Percentiles rank a stretch among this genome's conserved stretches.
Evolutionary conservation across 805 yeast species (phyloP).

Genomic region (Pichia rugopelliculosa): DNA sequence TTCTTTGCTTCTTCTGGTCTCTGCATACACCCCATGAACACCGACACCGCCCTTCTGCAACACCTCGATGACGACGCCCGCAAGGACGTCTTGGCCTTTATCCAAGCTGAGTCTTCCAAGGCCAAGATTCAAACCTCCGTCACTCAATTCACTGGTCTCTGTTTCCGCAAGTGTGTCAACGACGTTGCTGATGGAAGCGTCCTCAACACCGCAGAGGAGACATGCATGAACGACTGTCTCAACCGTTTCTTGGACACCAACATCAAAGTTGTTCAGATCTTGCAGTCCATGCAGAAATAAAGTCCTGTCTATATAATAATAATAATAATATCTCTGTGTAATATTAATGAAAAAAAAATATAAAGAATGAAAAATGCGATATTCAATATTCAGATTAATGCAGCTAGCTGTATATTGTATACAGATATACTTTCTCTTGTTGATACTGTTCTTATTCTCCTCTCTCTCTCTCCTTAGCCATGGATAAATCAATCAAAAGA

Average conservation of each 20-base stretch:
- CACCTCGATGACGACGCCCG: conserved; percentile 60
- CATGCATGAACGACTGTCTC: conserved; percentile 73
- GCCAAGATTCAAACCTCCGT: conserved; percentile 82
- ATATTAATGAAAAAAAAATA: no score
- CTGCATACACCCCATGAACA: background rate
- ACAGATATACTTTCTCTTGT: background rate
- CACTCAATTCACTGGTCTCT: conserved; percentile 82
- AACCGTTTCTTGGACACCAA: conserved; percentile 84
- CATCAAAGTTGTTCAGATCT: conserved; percentile 65
- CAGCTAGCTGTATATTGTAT: no score
- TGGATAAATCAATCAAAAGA: conserved; percentile 46
- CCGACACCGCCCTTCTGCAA: conserved; percentile 22
- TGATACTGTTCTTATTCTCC: background rate
- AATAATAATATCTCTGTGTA: no score
- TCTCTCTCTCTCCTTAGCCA: background rate
- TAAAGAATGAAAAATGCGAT: no score
- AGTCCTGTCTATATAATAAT: no score
- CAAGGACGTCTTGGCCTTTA: conserved; percentile 64
- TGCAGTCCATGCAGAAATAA: conserved; percentile 16
- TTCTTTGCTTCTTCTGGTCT: background rate
- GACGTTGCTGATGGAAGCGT: conserved; percentile 28
- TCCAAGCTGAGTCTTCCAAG: conserved; percentile 78
- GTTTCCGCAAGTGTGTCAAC: conserved; percentile 79
- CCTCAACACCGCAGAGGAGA: conserved; percentile 53
- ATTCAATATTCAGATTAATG: no score